Percentiles rank a stretch among this genome's conserved stretches.
Conservation (phyloP, 106 monocot genomes). For the Allium sativum region DNA sequence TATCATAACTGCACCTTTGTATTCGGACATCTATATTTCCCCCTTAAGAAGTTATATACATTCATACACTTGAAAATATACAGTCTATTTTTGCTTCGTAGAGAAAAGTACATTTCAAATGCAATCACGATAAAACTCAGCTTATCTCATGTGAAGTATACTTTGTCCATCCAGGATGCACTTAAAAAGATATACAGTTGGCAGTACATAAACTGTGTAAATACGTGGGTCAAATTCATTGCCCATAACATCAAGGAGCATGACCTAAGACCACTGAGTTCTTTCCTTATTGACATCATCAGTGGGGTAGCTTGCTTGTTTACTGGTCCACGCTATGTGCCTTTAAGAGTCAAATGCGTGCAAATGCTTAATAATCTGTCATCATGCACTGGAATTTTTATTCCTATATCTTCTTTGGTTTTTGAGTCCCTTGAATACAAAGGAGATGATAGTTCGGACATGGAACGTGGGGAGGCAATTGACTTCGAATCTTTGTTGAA, state of each 20-base stretch:
- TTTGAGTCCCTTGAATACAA: constrained; percentile 51
- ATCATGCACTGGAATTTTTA: constrained; percentile 54
- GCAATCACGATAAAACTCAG: too few relatives aligned
- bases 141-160: too few relatives aligned
- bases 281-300: constrained; percentile 47
- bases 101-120: too few relatives aligned
- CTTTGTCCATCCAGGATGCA: constrained; percentile 45
- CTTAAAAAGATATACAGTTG: constrained; percentile 59
- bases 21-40: too few relatives aligned
- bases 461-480: constrained; percentile 10
- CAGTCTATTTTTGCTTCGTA: too few relatives aligned
- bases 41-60: too few relatives aligned
- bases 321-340: constrained; percentile 53
- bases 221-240: constrained; percentile 69
- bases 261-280: constrained; percentile 48
- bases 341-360: constrained; percentile 70
- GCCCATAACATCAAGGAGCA: constrained; percentile 46
- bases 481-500: constrained; percentile 54
- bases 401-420: constrained; percentile 64
- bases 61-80: too few relatives aligned
- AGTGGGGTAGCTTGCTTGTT: constrained; percentile 61
- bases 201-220: constrained; percentile 71
- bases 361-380: constrained; percentile 93
- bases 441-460: constrained; percentile 18
- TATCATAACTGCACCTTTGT: too few relatives aligned